Evolutionary conservation across 805 yeast species (phyloP), one percentile per base, ranked within the genome.

Genomic region (Suhomyces kilbournensis): DNA sequence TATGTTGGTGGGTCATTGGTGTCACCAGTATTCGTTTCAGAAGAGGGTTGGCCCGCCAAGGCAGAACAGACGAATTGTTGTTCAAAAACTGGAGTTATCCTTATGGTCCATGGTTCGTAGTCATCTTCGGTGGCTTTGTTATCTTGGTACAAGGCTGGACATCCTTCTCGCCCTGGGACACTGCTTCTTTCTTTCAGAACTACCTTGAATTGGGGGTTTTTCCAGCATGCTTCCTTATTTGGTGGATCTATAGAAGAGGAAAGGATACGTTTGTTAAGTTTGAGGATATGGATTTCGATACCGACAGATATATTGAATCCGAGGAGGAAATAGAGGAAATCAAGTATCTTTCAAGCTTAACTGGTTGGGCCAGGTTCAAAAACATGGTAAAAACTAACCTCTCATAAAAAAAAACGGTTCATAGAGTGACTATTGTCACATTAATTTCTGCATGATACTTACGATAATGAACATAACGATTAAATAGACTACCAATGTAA

Each of bases 141-240:
- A 67, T 79, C 32, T 62, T 79, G n/a, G 77, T 79, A 7, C 84
- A 80, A 66, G 84, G 83, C 7, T 80, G 83, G 83, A 62, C 76
- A 7, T 65, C 78, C 4, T 75, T 79, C 54, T 68, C 75, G 7
- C 83, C 83, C 15, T 78, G 77, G 74, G 65, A 64, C 50, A 70
- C 63, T 1, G 55, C 68, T 10, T 62, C 61, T 53, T 79, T 80
- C 64, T 78, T 80, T 65, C 70, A 72, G 30, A 67, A 69, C 17
- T 79, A 80, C 53, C 59, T 79, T 47, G 83, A 78, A 54, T 66
- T 79, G 47, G 66, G 71, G 17, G 74, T 80, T 2, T 79, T 80
- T 69, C 82, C 82, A 48, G 53, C 65, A 7, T 67, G 75, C 32
- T 79, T 72, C 60, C 38, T 75, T 0, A 38, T 71, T 20, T 79